Percentiles rank a stretch among this genome's conserved stretches.
Evolutionary conservation across 176 grass and related monocot species (phyloP).

Genomic region (Juncus effusus): DNA sequence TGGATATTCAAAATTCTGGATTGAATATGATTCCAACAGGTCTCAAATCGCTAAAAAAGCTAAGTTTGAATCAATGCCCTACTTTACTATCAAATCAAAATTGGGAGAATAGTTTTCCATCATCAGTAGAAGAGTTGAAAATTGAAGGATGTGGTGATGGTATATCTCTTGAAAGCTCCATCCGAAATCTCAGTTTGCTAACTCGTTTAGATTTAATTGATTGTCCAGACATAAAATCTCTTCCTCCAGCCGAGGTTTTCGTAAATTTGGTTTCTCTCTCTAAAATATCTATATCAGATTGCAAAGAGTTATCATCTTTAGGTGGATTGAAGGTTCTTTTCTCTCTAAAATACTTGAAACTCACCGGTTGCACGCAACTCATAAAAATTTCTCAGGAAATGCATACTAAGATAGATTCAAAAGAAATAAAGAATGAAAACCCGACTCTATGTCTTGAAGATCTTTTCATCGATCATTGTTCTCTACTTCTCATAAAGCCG

Average conservation of each 20-base stretch:
- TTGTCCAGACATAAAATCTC: conserved; percentile 1
- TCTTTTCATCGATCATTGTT: not conserved
- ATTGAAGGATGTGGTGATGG: not conserved
- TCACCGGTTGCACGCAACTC: conserved; percentile 5
- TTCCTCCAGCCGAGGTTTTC: conserved; percentile 16
- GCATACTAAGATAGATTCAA: not conserved
- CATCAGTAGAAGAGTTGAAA: conserved; percentile 7
- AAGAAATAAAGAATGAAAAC: not conserved
- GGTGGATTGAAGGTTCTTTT: not conserved
- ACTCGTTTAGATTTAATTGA: conserved; percentile 15
- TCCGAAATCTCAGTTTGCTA: conserved; percentile 11
- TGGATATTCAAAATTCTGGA: conserved; percentile 17
- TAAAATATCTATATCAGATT: conserved; percentile 6
- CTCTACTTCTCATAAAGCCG: not conserved
- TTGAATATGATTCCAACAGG: conserved; percentile 18
- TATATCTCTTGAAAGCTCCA: conserved; percentile 3
- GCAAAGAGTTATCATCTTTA: conserved; percentile 8
- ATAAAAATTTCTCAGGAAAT: not conserved
- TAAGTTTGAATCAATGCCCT: not conserved
- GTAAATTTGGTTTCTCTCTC: conserved; percentile 3
- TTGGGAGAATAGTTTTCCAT: not conserved
- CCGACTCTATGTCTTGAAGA: conserved; percentile 1
- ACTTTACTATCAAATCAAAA: conserved; percentile 3
- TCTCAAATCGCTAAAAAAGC: conserved; percentile 2
- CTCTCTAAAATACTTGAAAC: conserved; percentile 8